Conservation (phyloP, 192 early-diverging fungal species). For the Coemansia sp. region DNA sequence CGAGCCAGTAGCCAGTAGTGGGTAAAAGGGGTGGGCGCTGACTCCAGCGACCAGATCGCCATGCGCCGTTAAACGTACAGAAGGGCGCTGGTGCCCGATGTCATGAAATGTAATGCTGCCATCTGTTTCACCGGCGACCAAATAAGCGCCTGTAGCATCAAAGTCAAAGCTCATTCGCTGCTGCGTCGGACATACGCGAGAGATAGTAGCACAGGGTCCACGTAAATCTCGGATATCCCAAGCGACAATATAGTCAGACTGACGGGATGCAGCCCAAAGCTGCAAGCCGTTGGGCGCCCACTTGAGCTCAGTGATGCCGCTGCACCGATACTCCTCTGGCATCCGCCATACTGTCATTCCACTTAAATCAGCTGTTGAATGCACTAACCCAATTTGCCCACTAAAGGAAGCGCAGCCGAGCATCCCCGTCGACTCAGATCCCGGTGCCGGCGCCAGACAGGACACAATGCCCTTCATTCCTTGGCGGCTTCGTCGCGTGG, state of each 20-base stretch:
- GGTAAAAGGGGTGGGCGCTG: constrained; percentile 63
- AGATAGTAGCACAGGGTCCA: constrained; percentile 55
- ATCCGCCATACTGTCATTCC: constrained; percentile 17
- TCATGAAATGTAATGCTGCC: constrained; percentile 16
- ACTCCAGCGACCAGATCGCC: constrained; percentile 61
- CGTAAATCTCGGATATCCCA: constrained; percentile 83
- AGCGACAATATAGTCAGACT: constrained; percentile 59
- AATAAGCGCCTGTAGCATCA: constrained; percentile 58
- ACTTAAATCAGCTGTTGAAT: constrained; percentile 52
- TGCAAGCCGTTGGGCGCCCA: constrained; percentile 67
- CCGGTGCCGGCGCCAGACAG: constrained; percentile 56
- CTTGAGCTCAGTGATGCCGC: constrained; percentile 56
- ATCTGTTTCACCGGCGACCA: constrained; percentile 60
- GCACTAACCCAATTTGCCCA: constrained; percentile 63
- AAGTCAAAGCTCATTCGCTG: constrained; percentile 75
- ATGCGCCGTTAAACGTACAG: constrained; percentile 9
- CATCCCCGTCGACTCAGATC: constrained; percentile 39
- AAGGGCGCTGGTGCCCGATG: background rate
- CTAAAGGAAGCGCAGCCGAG: constrained; percentile 74
- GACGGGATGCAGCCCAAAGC: constrained; percentile 70
- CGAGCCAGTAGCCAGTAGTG: constrained; percentile 67
- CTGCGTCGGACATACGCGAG: constrained; percentile 61
- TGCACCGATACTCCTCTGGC: constrained; percentile 51
- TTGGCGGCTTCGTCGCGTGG: constrained; percentile 63
- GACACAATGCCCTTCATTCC: constrained; percentile 81